A percentile compares a stretch with the other conserved stretches of the same genome.
Conservation (phyloP, 257 asterid species). For the Przewalskia tangutica region DNA sequence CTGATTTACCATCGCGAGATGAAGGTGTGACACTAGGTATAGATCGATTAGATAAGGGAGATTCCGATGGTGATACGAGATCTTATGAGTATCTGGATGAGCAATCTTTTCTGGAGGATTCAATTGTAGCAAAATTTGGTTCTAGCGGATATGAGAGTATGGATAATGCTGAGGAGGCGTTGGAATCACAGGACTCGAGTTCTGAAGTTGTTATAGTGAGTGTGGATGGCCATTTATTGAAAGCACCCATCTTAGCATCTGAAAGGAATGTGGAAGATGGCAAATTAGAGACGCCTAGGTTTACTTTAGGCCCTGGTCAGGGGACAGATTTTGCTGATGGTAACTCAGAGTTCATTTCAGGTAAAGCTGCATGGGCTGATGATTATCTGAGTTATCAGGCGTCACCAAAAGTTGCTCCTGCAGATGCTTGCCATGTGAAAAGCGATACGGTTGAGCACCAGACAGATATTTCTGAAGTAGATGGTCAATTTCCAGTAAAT, state of each 20-base stretch:
- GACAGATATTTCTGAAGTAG: constrained; percentile 20
- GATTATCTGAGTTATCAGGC: constrained; percentile 32
- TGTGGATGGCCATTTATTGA: constrained; percentile 80
- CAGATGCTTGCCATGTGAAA: constrained; percentile 11
- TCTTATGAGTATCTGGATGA: constrained; percentile 70
- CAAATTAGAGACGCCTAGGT: constrained; percentile 52
- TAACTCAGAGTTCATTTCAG: constrained; percentile 25
- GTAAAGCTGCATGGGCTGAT: constrained; percentile 35
- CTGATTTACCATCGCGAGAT: constrained; percentile 40
- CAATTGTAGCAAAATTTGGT: constrained; percentile 52
- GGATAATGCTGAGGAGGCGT: constrained; percentile 38
- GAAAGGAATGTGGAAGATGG: constrained; percentile 44
- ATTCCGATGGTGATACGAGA: constrained; percentile 30
- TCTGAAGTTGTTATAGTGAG: constrained; percentile 91
- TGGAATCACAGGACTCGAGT: constrained; percentile 46
- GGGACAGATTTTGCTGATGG: constrained; percentile 25
- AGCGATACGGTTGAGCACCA: constrained; percentile 14
- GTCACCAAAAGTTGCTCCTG: constrained; percentile 13
- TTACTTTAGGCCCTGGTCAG: constrained; percentile 66
- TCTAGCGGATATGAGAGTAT: constrained; percentile 44
- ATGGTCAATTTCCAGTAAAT: constrained; percentile 10
- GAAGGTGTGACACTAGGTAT: constrained; percentile 49
- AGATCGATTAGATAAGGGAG: constrained; percentile 55
- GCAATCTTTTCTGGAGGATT: constrained; percentile 52
- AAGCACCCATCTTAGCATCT: constrained; percentile 72